Conservation (phyloP, 2,329 filamentous ascomycete species). For the Beauveria rudraprayagi region DNA sequence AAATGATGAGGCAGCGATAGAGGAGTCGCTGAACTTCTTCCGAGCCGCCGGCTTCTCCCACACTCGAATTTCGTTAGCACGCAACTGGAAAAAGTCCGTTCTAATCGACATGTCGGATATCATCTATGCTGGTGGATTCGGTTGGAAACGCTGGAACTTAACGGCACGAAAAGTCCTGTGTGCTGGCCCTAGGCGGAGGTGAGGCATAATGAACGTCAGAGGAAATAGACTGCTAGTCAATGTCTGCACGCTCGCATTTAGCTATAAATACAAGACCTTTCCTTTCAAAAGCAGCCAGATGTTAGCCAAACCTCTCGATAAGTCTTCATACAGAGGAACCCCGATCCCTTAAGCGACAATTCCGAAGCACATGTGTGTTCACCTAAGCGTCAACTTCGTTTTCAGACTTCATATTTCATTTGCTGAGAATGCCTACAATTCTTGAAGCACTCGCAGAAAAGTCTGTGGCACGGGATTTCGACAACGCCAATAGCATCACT, state of each 20-base stretch:
- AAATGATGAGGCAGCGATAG: neutral
- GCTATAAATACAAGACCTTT: neutral
- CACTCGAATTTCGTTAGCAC: neutral
- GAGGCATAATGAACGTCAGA: neutral
- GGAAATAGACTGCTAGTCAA: neutral
- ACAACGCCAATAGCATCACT: neutral
- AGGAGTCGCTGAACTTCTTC: neutral
- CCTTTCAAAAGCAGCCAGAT: neutral
- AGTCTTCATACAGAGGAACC: neutral
- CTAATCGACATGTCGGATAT: neutral
- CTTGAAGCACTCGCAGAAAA: neutral
- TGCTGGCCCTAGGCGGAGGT: neutral
- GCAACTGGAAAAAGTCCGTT: neutral
- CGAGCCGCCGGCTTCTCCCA: neutral
- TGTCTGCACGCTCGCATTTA: neutral
- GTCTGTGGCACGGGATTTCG: neutral
- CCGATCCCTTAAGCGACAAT: no score
- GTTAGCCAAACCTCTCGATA: neutral
- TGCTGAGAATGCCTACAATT: neutral
- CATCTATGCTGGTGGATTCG: neutral
- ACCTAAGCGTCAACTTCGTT: neutral
- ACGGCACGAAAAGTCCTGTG: neutral
- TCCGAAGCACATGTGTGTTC: no score
- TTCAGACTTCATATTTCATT: neutral
- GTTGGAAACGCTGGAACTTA: neutral